Evolutionary conservation across 306 rosid genomes (phyloP).

Genomic region (Biancaea sappan): DNA sequence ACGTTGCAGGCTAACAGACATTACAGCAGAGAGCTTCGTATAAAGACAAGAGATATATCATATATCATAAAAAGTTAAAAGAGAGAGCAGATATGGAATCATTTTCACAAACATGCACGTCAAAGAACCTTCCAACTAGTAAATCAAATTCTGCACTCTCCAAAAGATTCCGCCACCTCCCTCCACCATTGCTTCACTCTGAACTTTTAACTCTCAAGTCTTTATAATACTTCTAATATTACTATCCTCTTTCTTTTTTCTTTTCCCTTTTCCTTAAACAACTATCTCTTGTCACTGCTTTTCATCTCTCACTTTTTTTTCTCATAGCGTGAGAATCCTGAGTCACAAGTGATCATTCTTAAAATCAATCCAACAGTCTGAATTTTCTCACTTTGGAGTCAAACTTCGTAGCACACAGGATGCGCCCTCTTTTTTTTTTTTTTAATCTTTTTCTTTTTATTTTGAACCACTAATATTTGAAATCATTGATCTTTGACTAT

Average conservation of each 20-base stretch:
- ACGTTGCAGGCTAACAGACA: not conserved
- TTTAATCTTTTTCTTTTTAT: no score
- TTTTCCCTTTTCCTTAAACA: not conserved
- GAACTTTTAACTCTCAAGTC: not conserved
- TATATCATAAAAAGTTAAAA: not conserved
- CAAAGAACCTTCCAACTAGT: constrained; percentile 23
- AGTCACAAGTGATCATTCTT: no score
- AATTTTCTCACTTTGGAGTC: no score
- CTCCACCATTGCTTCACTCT: not conserved
- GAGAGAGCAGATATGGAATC: constrained; percentile 1
- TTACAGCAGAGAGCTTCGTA: not conserved
- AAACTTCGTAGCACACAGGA: no score
- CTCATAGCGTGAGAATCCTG: not conserved
- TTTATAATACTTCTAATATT: no score
- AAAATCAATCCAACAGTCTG: not conserved
- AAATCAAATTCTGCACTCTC: not conserved
- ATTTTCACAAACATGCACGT: constrained; percentile 11
- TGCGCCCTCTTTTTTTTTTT: no score
- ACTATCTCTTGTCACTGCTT: not conserved
- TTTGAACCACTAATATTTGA: no score
- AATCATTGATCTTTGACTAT: no score
- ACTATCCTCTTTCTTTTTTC: not conserved
- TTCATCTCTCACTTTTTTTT: not conserved
- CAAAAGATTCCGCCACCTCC: constrained; percentile 19
- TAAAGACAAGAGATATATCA: constrained; percentile 1